Conservation (phyloP, 73 alveolate species). For the Blepharisma japonicum region DNA sequence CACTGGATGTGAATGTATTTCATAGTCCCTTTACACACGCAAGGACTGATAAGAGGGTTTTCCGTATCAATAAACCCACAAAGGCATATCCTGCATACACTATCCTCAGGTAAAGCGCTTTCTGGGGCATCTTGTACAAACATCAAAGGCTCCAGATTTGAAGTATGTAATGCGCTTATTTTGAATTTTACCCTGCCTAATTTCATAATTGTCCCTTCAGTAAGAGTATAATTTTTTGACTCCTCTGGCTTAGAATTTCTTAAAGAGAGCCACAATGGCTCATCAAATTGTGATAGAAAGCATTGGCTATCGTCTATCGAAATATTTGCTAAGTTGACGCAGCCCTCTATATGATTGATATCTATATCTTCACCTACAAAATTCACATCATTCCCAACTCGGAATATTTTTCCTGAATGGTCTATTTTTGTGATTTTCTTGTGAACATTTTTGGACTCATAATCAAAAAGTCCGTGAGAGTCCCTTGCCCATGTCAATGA, state of each 20-base stretch:
- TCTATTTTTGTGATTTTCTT: conserved; percentile 27
- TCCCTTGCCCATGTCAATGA: conserved; percentile 39
- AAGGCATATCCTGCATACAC: conserved; percentile 55
- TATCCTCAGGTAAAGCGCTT: neutral
- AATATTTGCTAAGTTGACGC: too few relatives aligned
- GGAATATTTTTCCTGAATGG: conserved; percentile 26
- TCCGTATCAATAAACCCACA: conserved; percentile 37
- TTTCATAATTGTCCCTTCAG: conserved; percentile 40
- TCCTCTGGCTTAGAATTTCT: too few relatives aligned
- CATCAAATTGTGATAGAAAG: too few relatives aligned
- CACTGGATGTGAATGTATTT: conserved; percentile 53
- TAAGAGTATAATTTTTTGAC: conserved; percentile 36
- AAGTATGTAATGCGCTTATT: conserved; percentile 36
- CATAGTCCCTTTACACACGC: conserved; percentile 72
- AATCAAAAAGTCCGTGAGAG: conserved; percentile 44
- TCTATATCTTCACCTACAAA: neutral
- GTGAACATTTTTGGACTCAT: conserved; percentile 32
- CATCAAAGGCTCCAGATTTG: neutral
- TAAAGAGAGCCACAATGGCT: too few relatives aligned
- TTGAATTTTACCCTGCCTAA: conserved; percentile 51
- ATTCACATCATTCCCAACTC: conserved; percentile 23
- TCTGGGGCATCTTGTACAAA: neutral
- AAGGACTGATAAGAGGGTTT: conserved; percentile 60
- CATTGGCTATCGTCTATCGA: too few relatives aligned
- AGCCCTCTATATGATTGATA: too few relatives aligned